These are phyloP conservation scores for Aspergillus sp. DNA, from an alignment of 2,329 filamentous ascomycete genomes.

Conservation along the genomic window DNA sequence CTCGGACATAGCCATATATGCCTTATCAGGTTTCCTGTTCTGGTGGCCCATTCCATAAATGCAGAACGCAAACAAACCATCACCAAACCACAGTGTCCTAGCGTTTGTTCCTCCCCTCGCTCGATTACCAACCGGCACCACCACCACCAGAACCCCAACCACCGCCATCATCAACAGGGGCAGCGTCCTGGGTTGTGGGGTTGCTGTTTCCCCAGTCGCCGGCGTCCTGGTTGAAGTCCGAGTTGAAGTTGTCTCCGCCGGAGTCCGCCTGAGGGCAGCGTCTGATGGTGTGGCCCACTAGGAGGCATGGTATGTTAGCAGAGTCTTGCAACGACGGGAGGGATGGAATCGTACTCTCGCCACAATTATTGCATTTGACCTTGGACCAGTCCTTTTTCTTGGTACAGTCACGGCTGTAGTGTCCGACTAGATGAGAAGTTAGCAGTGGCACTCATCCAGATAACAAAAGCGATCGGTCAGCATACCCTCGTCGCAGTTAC, in stretches of 20 bases:
- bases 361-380: conserved; percentile 47
- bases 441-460: neutral
- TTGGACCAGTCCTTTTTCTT: conserved; percentile 44
- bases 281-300: conserved; percentile 45
- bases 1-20: neutral
- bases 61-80: neutral
- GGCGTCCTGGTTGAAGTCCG: neutral
- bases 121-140: neutral
- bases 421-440: conserved; percentile 32
- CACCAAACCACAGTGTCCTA: neutral
- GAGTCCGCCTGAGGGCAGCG: conserved; percentile 37
- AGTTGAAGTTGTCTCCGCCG: conserved; percentile 13
- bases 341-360: conserved; percentile 37
- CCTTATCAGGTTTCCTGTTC: neutral
- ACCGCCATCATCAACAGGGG: neutral
- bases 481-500: conserved; percentile 47
- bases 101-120: neutral
- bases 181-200: conserved; percentile 4
- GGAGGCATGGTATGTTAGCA: neutral
- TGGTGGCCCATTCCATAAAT: neutral
- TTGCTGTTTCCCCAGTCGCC: conserved; percentile 6
- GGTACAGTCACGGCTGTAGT: conserved; percentile 45
- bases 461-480: no score
- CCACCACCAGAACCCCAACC: neutral
- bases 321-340: neutral